phyloP scores from a whole-genome alignment of 768 basidiomycete species.

The Russula virescens region DNA sequence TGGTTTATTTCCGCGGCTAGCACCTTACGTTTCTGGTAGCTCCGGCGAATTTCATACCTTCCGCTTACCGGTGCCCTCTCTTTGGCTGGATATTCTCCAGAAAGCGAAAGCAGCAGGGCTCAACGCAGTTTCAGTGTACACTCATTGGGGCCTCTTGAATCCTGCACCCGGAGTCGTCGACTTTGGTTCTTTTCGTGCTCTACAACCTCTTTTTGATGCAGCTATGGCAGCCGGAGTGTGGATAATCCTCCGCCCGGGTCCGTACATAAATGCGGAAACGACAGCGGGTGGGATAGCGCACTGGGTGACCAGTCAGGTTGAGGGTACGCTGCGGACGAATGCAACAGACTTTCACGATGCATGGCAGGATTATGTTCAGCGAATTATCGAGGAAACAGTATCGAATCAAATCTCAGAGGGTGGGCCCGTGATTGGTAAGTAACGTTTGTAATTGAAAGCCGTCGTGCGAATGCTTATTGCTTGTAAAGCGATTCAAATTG shows the following conservation, averaged over 20 bases:
- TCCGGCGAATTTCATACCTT: conserved; percentile 86
- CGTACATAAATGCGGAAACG: conserved; percentile 74
- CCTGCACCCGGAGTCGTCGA: conserved; percentile 71
- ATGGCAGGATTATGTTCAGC: conserved; percentile 68
- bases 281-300: conserved; percentile 67
- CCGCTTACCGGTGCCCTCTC: conserved; percentile 67
- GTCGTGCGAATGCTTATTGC: neutral
- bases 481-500: conserved; percentile 48
- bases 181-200: conserved; percentile 61
- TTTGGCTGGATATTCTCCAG: conserved; percentile 81
- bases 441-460: neutral
- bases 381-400: conserved; percentile 52
- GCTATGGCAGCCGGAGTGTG: conserved; percentile 70
- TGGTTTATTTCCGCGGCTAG: neutral
- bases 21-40: conserved; percentile 33
- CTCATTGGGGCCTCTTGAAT: conserved; percentile 74
- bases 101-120: conserved; percentile 78
- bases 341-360: conserved; percentile 62
- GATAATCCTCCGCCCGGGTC: conserved; percentile 75
- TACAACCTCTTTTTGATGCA: conserved; percentile 68
- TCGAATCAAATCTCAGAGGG: conserved; percentile 66
- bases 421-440: conserved; percentile 68
- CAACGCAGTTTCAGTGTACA: conserved; percentile 73
- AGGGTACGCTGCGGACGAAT: conserved; percentile 66
- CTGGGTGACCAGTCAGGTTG: conserved; percentile 66